Percentiles rank a stretch among this genome's conserved stretches.
These are phyloP conservation scores for Spiromastix sp. DNA, from an alignment of 2,329 filamentous ascomycete species.

Conservation along the genomic window DNA sequence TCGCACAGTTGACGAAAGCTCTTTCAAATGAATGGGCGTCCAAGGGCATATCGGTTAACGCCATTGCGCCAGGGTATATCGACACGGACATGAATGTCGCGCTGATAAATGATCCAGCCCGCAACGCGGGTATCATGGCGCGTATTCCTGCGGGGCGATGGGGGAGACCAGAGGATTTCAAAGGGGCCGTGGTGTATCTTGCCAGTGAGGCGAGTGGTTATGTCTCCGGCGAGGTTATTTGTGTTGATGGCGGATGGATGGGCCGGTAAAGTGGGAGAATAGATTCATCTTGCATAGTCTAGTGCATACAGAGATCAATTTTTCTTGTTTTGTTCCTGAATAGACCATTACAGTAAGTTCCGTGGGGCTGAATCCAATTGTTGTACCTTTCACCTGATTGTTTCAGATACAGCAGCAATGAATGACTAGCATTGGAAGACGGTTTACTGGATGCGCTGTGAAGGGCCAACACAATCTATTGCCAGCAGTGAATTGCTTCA, in stretches of 20 bases:
- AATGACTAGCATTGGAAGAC: too few species aligned
- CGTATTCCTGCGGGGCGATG: constrained; percentile 13
- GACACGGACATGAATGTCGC: constrained; percentile 91
- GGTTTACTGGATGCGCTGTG: too few species aligned
- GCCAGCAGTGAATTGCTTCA: too few species aligned
- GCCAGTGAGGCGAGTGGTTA: constrained; percentile 15
- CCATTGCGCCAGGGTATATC: constrained; percentile 82
- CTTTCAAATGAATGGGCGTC: constrained; percentile 77
- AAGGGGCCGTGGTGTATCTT: constrained; percentile 14
- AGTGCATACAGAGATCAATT: too few species aligned
- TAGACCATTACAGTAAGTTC: too few species aligned
- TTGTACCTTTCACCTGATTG: too few species aligned
- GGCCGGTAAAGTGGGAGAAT: constrained; percentile 56
- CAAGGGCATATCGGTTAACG: constrained; percentile 76
- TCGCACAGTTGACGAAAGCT: constrained; percentile 75
- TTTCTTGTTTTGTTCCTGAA: too few species aligned
- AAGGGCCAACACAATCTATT: too few species aligned
- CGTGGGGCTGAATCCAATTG: too few species aligned
- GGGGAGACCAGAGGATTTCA: constrained; percentile 14
- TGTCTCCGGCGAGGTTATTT: constrained; percentile 50
- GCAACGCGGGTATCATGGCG: constrained; percentile 56
- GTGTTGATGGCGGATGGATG: constrained; percentile 92
- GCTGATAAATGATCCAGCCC: constrained; percentile 59
- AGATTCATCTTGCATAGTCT: too few species aligned
- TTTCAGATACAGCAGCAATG: too few species aligned